A percentile compares a stretch with the other conserved stretches of the same genome.
Evolutionary conservation across 176 grass and related monocot genomes (phyloP).

Genomic region (Avena sativa): DNA sequence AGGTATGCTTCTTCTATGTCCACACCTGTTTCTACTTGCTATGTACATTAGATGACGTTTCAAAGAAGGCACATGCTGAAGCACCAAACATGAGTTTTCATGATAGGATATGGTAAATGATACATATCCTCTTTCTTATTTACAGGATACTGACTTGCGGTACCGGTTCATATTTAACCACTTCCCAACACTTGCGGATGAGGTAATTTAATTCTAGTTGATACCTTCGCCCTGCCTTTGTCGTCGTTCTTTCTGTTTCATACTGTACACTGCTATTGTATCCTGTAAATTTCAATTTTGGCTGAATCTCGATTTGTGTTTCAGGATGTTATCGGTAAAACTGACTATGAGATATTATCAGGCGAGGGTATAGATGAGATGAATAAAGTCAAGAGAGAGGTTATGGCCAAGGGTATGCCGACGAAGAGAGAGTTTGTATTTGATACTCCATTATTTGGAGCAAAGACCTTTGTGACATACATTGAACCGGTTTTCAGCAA

Average conservation of each 20-base stretch:
- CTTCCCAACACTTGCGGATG: conserved; percentile 86
- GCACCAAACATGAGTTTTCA: background rate
- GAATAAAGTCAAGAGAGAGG: conserved; percentile 82
- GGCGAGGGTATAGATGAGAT: conserved; percentile 83
- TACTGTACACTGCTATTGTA: background rate
- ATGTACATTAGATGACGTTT: background rate
- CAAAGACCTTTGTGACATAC: conserved; percentile 90
- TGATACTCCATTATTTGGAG: conserved; percentile 81
- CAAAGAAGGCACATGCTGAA: background rate
- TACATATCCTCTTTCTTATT: conserved; percentile 21
- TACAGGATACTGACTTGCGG: conserved; percentile 83
- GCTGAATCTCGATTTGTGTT: conserved; percentile 33
- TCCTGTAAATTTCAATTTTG: conserved; percentile 29
- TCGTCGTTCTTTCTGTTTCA: conserved; percentile 25
- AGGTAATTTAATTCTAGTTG: conserved; percentile 57
- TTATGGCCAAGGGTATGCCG: conserved; percentile 62
- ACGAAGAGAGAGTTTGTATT: conserved; percentile 90
- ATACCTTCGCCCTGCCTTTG: background rate
- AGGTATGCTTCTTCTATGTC: conserved; percentile 54
- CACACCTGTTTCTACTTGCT: conserved; percentile 37
- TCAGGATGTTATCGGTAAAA: conserved; percentile 98
- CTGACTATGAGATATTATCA: conserved; percentile 83
- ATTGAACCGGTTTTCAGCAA: conserved; percentile 93
- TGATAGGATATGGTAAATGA: conserved; percentile 35
- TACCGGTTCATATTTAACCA: conserved; percentile 99